Evolutionary conservation across 306 rosid species (phyloP).

Genomic region (Glycine tomentella): DNA sequence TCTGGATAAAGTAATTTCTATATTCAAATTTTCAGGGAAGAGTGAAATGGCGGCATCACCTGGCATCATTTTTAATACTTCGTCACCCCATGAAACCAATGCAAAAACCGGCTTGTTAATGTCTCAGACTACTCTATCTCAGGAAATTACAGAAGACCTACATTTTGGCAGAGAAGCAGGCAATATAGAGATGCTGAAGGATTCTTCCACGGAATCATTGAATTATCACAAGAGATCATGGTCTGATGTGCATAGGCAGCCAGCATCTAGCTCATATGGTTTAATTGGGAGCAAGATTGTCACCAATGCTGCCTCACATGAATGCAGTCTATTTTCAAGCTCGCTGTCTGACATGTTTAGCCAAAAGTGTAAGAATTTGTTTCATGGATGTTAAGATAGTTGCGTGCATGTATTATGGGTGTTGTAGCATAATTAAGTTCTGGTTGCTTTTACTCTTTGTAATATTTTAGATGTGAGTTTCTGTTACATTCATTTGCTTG

Average conservation of each 20-base stretch:
- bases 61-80: constrained; percentile 58
- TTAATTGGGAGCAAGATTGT: constrained; percentile 61
- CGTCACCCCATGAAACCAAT: constrained; percentile 49
- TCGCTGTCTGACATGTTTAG: constrained; percentile 74
- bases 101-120: constrained; percentile 53
- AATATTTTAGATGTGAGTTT: constrained; percentile 29
- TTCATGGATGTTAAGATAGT: constrained; percentile 42
- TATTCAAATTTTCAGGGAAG: constrained; percentile 55
- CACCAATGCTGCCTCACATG: constrained; percentile 59
- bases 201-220: constrained; percentile 55
- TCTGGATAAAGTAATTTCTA: constrained; percentile 36
- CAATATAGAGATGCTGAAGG: constrained; percentile 49
- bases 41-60: constrained; percentile 55
- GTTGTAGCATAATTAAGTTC: not conserved
- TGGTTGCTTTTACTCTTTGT: constrained; percentile 11
- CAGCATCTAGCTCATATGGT: constrained; percentile 66
- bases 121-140: constrained; percentile 51
- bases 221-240: constrained; percentile 58
- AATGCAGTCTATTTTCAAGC: constrained; percentile 84
- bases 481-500: constrained; percentile 37
- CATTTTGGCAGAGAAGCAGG: constrained; percentile 56
- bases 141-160: constrained; percentile 50
- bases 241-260: constrained; percentile 58
- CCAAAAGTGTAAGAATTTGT: constrained; percentile 69
- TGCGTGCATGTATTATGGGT: constrained; percentile 34